Evolutionary conservation across 495 filamentous ascomycete genomes (phyloP), one percentile per base, ranked within the genome.

Genomic region (Podospora australis): DNA sequence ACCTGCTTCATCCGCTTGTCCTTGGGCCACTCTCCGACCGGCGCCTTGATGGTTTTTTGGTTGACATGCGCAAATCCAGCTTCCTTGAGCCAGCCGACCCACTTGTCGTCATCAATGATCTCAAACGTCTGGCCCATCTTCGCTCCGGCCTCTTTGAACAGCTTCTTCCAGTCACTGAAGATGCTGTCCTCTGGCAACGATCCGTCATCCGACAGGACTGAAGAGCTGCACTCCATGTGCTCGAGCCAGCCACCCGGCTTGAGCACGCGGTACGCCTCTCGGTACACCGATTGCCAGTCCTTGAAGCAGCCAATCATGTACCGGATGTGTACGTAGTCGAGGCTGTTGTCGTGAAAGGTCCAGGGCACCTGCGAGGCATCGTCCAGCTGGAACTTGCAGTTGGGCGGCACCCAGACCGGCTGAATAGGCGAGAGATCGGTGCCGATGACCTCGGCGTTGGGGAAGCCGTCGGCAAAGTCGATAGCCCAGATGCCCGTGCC

Each of bases 291-390:
- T 4, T 68, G 57, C 82, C 83, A 86, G 58, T 85, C 73, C 14
- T 52, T 53, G 39, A 86, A 70, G 14, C 67, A 70, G 24, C 77
- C 78, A 47, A 74, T 71, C 23, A 85, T 59, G 11, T 69, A 65
- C 20, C 83, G 76, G 4, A 78, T 69, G 64, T 86, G 81, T 42
- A 87, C 71, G 49, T 79, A 82, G 67, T 87, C 83, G 54, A 86
- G 85, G 44, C 57, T 50, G 42, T 75, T 61, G 3, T 61, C 53
- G 3, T 60, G 41, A 50, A 68, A 81, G 1, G 70, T 64, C 80
- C 80, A 84, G n/a, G 65, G 59, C n/a, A n/a, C n/a, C 20, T 62
- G 55, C 32, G 75, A 73, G 50, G 70, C 67, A 53, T 82, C 78
- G 42, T 82, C 79, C 23, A 81, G 65, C 53, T 78, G 71, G 55